Conservation (phyloP, 179 eudicot species). For the Corrigiola litoralis region DNA sequence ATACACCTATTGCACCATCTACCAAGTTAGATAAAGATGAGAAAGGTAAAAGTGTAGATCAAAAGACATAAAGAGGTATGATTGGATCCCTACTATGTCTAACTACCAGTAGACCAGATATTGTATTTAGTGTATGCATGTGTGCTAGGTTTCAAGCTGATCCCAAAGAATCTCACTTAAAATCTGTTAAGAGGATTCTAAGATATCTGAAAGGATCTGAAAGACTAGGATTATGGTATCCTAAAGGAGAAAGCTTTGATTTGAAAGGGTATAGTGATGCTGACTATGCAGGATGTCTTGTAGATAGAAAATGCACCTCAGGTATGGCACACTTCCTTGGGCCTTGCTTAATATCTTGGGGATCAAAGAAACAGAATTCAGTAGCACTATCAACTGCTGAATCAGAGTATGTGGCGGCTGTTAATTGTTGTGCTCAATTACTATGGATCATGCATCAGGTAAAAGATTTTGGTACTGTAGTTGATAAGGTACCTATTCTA, state of each 20-base stretch:
- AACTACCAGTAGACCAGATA: background rate
- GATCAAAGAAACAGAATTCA: too few relatives aligned
- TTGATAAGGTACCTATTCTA: too few relatives aligned
- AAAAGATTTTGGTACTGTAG: too few relatives aligned
- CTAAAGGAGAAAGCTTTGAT: background rate
- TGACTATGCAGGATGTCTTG: background rate
- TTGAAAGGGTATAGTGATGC: background rate
- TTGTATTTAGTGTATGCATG: background rate
- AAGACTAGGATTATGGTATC: background rate
- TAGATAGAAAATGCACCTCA: background rate
- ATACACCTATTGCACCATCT: background rate
- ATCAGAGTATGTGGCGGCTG: too few relatives aligned
- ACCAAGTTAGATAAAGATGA: background rate
- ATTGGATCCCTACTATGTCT: background rate
- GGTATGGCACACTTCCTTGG: too few relatives aligned
- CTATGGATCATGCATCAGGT: too few relatives aligned
- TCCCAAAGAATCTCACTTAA: background rate
- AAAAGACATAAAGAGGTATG: background rate
- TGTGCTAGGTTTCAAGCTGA: background rate
- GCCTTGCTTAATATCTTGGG: too few relatives aligned
- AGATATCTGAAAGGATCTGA: background rate
- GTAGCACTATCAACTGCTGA: too few relatives aligned
- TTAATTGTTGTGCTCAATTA: too few relatives aligned
- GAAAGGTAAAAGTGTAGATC: background rate
- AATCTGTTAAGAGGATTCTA: background rate